Evolutionary conservation across 176 grass and related monocot species (phyloP).

Genomic region (Rhynchospora breviuscula): DNA sequence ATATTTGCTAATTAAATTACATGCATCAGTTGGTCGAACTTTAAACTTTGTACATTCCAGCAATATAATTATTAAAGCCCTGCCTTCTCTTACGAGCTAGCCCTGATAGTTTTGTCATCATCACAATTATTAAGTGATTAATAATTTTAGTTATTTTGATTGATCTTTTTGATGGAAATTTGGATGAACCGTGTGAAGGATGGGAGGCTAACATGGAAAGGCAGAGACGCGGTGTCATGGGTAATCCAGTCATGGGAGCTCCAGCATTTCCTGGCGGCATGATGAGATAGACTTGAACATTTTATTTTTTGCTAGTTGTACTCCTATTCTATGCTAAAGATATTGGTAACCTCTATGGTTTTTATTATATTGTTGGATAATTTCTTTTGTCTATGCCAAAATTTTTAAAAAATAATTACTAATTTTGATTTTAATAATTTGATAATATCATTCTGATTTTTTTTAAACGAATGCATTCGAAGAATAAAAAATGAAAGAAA

Average conservation of each 20-base stretch:
- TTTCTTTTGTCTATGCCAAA: too few species aligned
- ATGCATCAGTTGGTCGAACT: background rate
- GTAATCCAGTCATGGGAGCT: conserved; percentile 46
- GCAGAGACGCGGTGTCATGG: conserved; percentile 49
- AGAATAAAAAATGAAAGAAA: too few species aligned
- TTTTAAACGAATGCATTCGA: too few species aligned
- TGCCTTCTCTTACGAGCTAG: background rate
- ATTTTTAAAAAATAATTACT: too few species aligned
- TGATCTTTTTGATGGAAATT: background rate
- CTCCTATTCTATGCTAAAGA: background rate
- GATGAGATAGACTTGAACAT: conserved; percentile 31
- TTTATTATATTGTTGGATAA: background rate
- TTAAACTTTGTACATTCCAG: background rate
- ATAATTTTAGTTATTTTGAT: background rate
- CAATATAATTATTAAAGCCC: background rate
- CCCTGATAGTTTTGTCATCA: background rate
- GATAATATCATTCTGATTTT: too few species aligned
- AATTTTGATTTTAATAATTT: too few species aligned
- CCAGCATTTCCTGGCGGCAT: conserved; percentile 66
- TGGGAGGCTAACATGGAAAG: conserved; percentile 73
- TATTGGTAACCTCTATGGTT: background rate
- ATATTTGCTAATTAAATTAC: background rate
- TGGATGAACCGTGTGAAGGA: conserved; percentile 29
- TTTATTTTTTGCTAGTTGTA: background rate
- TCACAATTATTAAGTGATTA: background rate